phyloP scores from a whole-genome alignment of 192 early-diverging fungal genomes.

The Coemansia furcata region DNA sequence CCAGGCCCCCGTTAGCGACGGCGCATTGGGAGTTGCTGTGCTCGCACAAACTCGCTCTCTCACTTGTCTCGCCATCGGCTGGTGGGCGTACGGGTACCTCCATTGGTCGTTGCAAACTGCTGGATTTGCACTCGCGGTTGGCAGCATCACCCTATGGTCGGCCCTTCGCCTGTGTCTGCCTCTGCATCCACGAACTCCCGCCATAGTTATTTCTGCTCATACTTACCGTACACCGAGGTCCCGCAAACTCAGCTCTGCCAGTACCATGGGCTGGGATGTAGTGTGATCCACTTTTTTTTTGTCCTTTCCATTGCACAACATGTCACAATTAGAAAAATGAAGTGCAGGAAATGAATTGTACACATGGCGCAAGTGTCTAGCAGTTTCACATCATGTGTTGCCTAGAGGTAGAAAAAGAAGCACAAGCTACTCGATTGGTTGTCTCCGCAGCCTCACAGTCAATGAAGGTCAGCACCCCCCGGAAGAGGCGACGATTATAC shows the following conservation, averaged over 20 bases:
- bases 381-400: neutral
- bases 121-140: constrained; percentile 16
- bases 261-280: neutral
- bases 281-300: neutral
- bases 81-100: constrained; percentile 40
- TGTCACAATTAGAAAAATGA: no score
- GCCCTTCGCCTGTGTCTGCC: neutral
- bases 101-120: constrained; percentile 13
- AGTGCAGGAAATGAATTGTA: no score
- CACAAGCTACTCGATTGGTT: neutral
- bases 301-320: neutral
- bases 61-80: constrained; percentile 33
- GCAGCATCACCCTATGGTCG: neutral
- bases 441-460: neutral
- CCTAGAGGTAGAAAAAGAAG: neutral
- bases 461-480: neutral
- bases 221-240: neutral
- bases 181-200: neutral
- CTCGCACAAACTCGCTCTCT: constrained; percentile 14
- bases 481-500: no score
- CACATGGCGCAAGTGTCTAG: no score
- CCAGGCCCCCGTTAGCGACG: constrained; percentile 10
- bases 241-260: constrained; percentile 10
- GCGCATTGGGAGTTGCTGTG: constrained; percentile 26
- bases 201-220: neutral